phyloP scores from a whole-genome alignment of 345 rosid species.

The Euphorbia peplus region DNA sequence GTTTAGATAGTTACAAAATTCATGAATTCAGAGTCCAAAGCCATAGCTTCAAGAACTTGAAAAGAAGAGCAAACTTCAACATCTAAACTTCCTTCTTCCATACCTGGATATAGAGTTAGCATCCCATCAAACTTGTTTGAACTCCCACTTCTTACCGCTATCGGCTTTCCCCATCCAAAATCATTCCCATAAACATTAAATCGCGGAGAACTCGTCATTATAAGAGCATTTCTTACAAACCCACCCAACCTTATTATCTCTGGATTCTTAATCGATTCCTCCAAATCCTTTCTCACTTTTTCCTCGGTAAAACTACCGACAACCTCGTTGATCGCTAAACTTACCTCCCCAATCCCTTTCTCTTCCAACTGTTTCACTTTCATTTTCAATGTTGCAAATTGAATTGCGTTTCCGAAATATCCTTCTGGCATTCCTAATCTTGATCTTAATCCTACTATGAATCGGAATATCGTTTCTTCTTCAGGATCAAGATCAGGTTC shows the following conservation, averaged over 20 bases:
- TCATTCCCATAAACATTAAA: constrained; percentile 16
- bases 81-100: constrained; percentile 36
- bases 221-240: neutral
- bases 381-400: neutral
- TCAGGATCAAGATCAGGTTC: neutral
- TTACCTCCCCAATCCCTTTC: constrained; percentile 17
- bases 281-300: neutral
- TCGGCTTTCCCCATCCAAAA: constrained; percentile 29
- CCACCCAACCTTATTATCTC: neutral
- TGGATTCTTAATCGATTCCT: constrained; percentile 4
- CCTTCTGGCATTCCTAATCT: constrained; percentile 3
- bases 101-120: constrained; percentile 24
- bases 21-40: constrained; percentile 21
- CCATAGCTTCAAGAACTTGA: constrained; percentile 9
- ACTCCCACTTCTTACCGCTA: constrained; percentile 22
- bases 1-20: neutral
- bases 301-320: constrained; percentile 12
- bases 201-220: constrained; percentile 5
- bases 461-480: neutral
- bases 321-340: constrained; percentile 15
- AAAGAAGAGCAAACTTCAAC: constrained; percentile 26
- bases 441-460: neutral
- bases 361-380: constrained; percentile 7
- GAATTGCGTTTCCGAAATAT: constrained; percentile 21
- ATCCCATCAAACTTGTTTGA: constrained; percentile 24